Conservation (phyloP, 2,329 filamentous ascomycete species). For the Sphaerulina musiva region DNA sequence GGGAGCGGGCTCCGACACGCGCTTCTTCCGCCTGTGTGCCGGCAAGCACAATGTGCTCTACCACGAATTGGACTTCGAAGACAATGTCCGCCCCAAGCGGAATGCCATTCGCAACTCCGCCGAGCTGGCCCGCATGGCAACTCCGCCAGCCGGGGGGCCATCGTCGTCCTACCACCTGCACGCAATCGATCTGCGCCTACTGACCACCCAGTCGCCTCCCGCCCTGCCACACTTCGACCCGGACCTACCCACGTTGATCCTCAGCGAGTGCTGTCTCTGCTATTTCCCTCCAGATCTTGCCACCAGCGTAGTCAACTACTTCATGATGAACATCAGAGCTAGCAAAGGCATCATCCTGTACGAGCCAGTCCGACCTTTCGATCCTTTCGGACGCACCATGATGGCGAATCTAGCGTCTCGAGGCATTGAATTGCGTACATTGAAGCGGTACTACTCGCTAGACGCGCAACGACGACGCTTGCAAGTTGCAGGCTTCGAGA, state of each 20-base stretch:
- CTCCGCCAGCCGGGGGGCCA: conserved; percentile 24
- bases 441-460: conserved; percentile 64
- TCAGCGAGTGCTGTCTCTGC: conserved; percentile 94
- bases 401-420: conserved; percentile 77
- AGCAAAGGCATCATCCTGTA: conserved; percentile 66
- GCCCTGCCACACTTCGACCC: conserved; percentile 43
- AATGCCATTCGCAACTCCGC: conserved; percentile 22
- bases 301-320: conserved; percentile 38
- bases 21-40: conserved; percentile 65
- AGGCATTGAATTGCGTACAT: conserved; percentile 75
- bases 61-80: conserved; percentile 85
- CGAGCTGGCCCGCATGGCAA: conserved; percentile 19
- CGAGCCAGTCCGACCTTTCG: conserved; percentile 77
- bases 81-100: conserved; percentile 45
- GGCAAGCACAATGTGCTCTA: conserved; percentile 55
- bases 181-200: conserved; percentile 60
- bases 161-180: conserved; percentile 50
- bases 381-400: conserved; percentile 89
- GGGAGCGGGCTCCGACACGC: conserved; percentile 88
- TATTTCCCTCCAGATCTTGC: conserved; percentile 68
- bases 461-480: conserved; percentile 63
- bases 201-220: conserved; percentile 37
- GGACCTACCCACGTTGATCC: conserved; percentile 68
- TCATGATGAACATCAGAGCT: conserved; percentile 35
- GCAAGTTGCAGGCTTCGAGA: conserved; percentile 57